phyloP scores from a whole-genome alignment of 2,329 filamentous ascomycete species.

The Sclerotinia minor region DNA sequence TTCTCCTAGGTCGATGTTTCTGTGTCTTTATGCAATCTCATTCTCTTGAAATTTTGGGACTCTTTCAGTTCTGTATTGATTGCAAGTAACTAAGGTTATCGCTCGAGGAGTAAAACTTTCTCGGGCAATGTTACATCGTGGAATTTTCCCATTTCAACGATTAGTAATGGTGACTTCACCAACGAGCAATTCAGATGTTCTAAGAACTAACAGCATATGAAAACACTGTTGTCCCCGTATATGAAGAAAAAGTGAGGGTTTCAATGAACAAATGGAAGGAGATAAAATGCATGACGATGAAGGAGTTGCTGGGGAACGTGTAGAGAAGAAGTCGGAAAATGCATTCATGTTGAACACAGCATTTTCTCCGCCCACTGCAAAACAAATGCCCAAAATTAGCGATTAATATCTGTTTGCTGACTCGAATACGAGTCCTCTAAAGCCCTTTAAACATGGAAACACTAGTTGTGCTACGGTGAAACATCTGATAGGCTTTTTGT shows the following conservation, averaged over 20 bases:
- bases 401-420: background rate
- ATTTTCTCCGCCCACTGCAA: background rate
- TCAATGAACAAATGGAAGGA: background rate
- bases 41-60: background rate
- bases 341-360: background rate
- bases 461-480: background rate
- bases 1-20: background rate
- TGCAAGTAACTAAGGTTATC: background rate
- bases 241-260: background rate
- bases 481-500: background rate
- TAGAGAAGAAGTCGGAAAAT: background rate
- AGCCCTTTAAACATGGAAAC: too few relatives aligned
- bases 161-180: too few relatives aligned
- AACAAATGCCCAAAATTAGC: background rate
- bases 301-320: background rate
- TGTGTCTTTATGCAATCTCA: background rate
- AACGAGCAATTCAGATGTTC: too few relatives aligned
- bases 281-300: background rate
- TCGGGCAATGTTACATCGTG: background rate
- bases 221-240: too few relatives aligned
- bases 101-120: background rate
- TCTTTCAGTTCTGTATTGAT: background rate
- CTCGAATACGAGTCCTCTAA: too few relatives aligned
- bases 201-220: background rate
- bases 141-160: background rate